Percentiles rank a stretch among this genome's conserved stretches.
These are phyloP conservation scores for Plasmodium malariae DNA, from an alignment of 169 alveolate genomes.

Conservation along the genomic window DNA sequence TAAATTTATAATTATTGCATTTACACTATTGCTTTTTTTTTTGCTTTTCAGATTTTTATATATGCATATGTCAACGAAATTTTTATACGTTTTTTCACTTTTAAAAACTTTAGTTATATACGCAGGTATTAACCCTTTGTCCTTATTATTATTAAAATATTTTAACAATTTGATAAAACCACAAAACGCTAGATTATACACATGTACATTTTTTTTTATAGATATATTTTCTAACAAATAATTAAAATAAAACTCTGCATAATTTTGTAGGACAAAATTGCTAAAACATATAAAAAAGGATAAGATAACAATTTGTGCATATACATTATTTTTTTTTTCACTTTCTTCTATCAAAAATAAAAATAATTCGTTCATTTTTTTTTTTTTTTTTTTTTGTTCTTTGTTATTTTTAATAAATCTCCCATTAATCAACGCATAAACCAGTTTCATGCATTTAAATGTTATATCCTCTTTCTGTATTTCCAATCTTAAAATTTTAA, in stretches of 20 bases:
- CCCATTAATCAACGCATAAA: conserved; percentile 54
- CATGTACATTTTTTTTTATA: conserved; percentile 70
- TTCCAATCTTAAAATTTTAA: conserved; percentile 62
- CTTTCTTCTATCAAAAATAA: conserved; percentile 50
- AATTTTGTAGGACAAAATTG: conserved; percentile 42
- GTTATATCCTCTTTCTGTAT: conserved; percentile 71
- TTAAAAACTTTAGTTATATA: conserved; percentile 9
- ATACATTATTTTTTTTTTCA: conserved; percentile 69
- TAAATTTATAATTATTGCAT: conserved; percentile 67
- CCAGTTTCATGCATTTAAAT: conserved; percentile 67
- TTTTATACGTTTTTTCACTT: conserved; percentile 15
- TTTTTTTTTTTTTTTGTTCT: conserved; percentile 4
- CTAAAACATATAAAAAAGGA: conserved; percentile 57
- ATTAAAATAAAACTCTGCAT: conserved; percentile 47
- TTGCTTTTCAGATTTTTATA: conserved; percentile 73
- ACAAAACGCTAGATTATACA: conserved; percentile 60
- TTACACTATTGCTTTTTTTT: conserved; percentile 63
- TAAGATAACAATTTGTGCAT: conserved; percentile 50
- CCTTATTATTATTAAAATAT: not conserved
- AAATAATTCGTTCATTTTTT: conserved; percentile 28
- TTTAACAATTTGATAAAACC: conserved; percentile 64
- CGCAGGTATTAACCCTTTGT: conserved; percentile 11
- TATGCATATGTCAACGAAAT: conserved; percentile 62
- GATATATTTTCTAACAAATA: conserved; percentile 53
- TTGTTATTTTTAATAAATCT: conserved; percentile 49